Evolutionary conservation across 192 early-diverging fungal genomes (phyloP), one percentile per base, ranked within the genome.

Genomic region (Spinellus fusiger): DNA sequence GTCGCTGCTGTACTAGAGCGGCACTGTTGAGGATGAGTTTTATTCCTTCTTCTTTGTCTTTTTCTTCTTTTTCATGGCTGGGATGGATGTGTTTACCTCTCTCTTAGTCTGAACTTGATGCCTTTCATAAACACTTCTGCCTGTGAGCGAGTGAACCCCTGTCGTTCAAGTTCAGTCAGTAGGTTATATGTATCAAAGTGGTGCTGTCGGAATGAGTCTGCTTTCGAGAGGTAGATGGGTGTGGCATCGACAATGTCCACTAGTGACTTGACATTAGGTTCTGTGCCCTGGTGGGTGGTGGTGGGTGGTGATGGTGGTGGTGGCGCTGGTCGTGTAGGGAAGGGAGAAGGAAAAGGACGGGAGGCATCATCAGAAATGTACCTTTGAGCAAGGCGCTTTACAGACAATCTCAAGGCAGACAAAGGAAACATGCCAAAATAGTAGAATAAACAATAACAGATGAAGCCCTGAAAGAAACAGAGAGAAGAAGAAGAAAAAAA

Each of bases 101-200:
- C 77, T 66, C 79, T 54, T 61, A 94, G 73, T 18, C 81, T 73
- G 18, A 79, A 77, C 64, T 90, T 88, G 53, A 93, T 86, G 29
- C 78, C 77, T 29, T 79, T 76, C 93, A 91, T 92, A 26, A 93
- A 72, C 16, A 80, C 75, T 8, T 85, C 84, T 0, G 91, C 83
- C 70, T 95, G 93, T 27, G 68, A 75, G 18, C 87, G 68, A 9
- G 79, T 80, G 51, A 90, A 88, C 3, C 88, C 89, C 50, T 84
- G 77, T 1, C 68, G 64, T 38, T 86, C 79, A 20, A 95, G 67
- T 51, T 80, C 73, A 27, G 66, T 57, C 16, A 95, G 84, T 16
- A 93, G 56, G 38, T 83, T 79, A 63, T 91, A 86, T 1, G 93
- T 95, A 65, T 93, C 84, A 67, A 95, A 95, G 58, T 86, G 67